Evolutionary conservation across 345 rosid species (phyloP).

Genomic region (Bretschneidera sinensis): DNA sequence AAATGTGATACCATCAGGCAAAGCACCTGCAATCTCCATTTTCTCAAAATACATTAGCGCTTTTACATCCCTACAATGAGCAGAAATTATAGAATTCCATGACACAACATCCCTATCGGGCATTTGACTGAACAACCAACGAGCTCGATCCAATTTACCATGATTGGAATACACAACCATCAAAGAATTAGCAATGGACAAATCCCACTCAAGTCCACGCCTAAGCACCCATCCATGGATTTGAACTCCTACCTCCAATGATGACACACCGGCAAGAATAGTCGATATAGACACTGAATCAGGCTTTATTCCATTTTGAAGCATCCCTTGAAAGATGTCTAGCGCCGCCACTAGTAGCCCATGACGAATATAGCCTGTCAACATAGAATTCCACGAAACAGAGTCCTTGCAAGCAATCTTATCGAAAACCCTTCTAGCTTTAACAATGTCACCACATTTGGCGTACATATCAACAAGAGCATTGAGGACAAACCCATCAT

Average conservation of each 20-base stretch:
- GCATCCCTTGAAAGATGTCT: constrained; percentile 45
- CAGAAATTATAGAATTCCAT: constrained; percentile 83
- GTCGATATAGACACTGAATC: constrained; percentile 73
- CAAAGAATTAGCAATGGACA: constrained; percentile 63
- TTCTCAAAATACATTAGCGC: constrained; percentile 51
- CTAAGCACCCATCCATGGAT: constrained; percentile 74
- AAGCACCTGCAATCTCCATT: constrained; percentile 44
- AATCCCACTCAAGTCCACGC: constrained; percentile 51
- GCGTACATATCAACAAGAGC: constrained; percentile 92
- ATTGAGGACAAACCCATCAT: constrained; percentile 57
- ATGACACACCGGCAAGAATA: constrained; percentile 41
- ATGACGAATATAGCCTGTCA: constrained; percentile 57
- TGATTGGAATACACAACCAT: constrained; percentile 47
- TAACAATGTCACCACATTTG: constrained; percentile 84
- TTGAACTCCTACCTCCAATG: constrained; percentile 43
- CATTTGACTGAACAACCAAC: constrained; percentile 63
- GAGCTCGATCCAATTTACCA: constrained; percentile 39
- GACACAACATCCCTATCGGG: constrained; percentile 58
- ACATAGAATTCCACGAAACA: constrained; percentile 80
- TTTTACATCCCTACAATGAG: constrained; percentile 41
- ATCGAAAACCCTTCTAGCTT: constrained; percentile 65
- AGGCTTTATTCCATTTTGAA: constrained; percentile 47
- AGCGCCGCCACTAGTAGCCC: constrained; percentile 53
- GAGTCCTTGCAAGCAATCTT: constrained; percentile 48
- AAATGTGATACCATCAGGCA: constrained; percentile 73